Conservation (phyloP, 306 rosid species). For the Begonia fuchsioides region DNA sequence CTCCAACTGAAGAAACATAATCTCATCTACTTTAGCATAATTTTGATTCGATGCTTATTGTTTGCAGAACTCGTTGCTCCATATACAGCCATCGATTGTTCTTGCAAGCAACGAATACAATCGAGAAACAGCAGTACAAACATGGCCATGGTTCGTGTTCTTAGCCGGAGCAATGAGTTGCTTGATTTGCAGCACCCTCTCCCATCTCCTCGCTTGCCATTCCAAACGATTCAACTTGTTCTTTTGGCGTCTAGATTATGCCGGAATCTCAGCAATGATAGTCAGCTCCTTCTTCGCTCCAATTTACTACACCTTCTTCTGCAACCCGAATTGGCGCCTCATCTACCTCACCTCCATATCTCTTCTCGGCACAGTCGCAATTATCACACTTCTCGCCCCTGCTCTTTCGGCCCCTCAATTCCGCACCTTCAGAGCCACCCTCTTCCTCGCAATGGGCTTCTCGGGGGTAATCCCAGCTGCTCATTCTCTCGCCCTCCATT, state of each 20-base stretch:
- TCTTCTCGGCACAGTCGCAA: slow-evolving; percentile 38
- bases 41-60: not conserved
- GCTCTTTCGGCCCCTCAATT: slow-evolving; percentile 43
- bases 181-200: slow-evolving; percentile 60
- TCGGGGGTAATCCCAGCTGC: slow-evolving; percentile 68
- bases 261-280: slow-evolving; percentile 78
- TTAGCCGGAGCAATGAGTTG: slow-evolving; percentile 76
- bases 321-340: slow-evolving; percentile 32
- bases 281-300: slow-evolving; percentile 83
- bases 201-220: slow-evolving; percentile 84
- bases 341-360: slow-evolving; percentile 60
- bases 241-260: slow-evolving; percentile 92
- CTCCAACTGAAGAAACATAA: not conserved
- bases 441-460: slow-evolving; percentile 81
- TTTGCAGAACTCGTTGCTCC: slow-evolving; percentile 32
- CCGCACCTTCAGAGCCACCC: slow-evolving; percentile 43
- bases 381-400: slow-evolving; percentile 56
- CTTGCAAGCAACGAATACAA: slow-evolving; percentile 11
- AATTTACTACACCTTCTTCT: slow-evolving; percentile 61
- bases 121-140: slow-evolving; percentile 22
- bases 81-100: slow-evolving; percentile 16
- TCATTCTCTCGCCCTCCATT: slow-evolving; percentile 44
- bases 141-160: slow-evolving; percentile 91
- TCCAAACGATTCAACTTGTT: slow-evolving; percentile 54
- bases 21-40: not conserved